These are phyloP conservation scores for Gossypioides kirkii DNA, from an alignment of 345 rosid genomes.

Conservation along the genomic window DNA sequence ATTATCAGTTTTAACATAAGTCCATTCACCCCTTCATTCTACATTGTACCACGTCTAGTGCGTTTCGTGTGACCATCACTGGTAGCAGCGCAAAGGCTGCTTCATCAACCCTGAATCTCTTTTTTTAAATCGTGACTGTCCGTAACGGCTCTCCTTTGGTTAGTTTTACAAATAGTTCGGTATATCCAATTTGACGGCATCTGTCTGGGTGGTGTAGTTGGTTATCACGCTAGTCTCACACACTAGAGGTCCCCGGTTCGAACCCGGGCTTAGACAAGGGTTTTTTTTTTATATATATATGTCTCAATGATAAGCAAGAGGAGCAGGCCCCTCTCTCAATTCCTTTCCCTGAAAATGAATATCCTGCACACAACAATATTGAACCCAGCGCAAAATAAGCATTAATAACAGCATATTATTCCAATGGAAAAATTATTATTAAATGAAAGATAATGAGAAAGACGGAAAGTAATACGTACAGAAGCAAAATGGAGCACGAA, in stretches of 20 bases:
- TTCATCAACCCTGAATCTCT: conserved; percentile 29
- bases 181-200: too few species aligned
- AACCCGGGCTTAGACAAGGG: conserved; percentile 57
- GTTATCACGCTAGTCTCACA: conserved; percentile 47
- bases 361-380: conserved; percentile 38
- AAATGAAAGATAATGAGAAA: background rate
- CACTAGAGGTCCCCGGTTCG: conserved; percentile 72
- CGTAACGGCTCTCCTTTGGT: too few species aligned
- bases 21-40: conserved; percentile 31
- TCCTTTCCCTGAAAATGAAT: conserved; percentile 63
- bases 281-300: background rate
- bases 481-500: conserved; percentile 83
- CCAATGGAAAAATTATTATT: background rate
- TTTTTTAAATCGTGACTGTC: conserved; percentile 21
- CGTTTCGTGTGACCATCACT: conserved; percentile 23
- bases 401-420: background rate
- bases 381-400: background rate
- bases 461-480: conserved; percentile 34
- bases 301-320: conserved; percentile 53
- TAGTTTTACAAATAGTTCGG: too few species aligned
- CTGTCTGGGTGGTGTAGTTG: background rate
- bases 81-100: conserved; percentile 25
- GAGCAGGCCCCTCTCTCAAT: conserved; percentile 68
- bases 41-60: conserved; percentile 35
- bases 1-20: conserved; percentile 25